Evolutionary conservation across 2,329 filamentous ascomycete species (phyloP), one percentile per base, ranked within the genome.

Genomic region (Mycosphaerella arachidis): DNA sequence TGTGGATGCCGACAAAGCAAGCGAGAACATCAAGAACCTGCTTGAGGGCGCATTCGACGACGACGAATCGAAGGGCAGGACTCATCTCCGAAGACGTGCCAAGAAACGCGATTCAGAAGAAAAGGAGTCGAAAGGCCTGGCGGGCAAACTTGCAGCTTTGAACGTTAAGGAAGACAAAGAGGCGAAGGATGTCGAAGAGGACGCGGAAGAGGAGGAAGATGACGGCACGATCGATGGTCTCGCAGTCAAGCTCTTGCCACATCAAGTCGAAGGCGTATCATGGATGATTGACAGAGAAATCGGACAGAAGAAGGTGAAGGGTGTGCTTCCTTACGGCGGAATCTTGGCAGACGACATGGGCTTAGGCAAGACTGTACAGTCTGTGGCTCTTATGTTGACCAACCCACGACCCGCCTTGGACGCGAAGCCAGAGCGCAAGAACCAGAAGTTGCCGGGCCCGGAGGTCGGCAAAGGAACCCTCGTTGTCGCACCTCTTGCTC

Each of bases 341-440:
- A 96, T 99, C 64, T 82, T 99, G 37, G 94, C 94, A 18, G 94
- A 99, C 70, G 94, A 99, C 67, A 95, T 97, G 93, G 93, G 93
- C 66, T 80, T 97, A 13, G 94, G 94, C 60, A 99, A 99, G 80
- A 99, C 94, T 0, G 84, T 99, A 13, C 94, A 99, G 76, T 91
- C 92, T 1, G 90, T 99, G 59, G 87, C 93, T 1, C 81, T 97
- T 33, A 89, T 99, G 46, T 81, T 99, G 40, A 89, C 83, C 57
- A 96, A 97, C 69, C 84, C 86, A 18, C 91, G 89, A 29, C 81
- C 82, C 3, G 66, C 66, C 3, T 63, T 66, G 10, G 76, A 77
- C 48, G 74, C 76, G 55, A 72, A 80, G 60, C 81, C 83, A 48
- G 79, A 83, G 40, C 76, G 78, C 69, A 76, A 76, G 59, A 80